Evolutionary conservation across 495 filamentous ascomycete species (phyloP), one percentile per base, ranked within the genome.

Genomic region (Tuber borchii): DNA sequence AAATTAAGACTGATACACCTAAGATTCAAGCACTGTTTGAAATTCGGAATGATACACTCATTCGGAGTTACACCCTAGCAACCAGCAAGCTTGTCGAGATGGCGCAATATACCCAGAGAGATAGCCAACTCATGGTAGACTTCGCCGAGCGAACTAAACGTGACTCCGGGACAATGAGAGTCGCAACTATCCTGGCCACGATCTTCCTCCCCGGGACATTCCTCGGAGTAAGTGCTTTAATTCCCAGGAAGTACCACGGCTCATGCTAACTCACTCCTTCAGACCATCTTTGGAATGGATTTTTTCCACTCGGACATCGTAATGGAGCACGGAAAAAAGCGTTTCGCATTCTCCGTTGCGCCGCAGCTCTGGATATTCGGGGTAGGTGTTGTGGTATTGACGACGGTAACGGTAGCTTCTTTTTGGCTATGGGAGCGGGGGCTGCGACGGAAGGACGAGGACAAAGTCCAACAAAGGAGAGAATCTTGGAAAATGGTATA

Each of bases 141-240:
- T 56, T 76, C 46, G 70, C 74, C 37, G 40, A 68, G 14, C 44
- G 70, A 31, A 76, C 74, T 8, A 76, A 76, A 56, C 45, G 48
- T 12, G 76, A 77, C 40, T 75, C 72, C 3, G 37, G 44, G n/a
- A 72, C 76, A 12, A 71, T 77, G 72, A 74, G 43, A 42, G 71
- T 77, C 20, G 69, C 71, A 31, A 77, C 76, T 19, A 44, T 77
- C 26, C 73, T 77, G 6, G 76, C 76, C 34, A 70, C 71, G 69
- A 46, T 77, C 20, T 77, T 72, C 69, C 73, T 77, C 9, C 76
- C 76, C 17, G 72, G 61, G 12, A 77, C 76, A 14, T 77, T 77
- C 69, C 73, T 77, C 68, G 73, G 73, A 2, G 76, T 75, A 68
- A 37, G 76, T 73, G 19, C 65, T 34, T 39, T 43, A 44, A 39